Base-by-base conservation (phyloP, 2,329 filamentous ascomycete species). In the Fusarium clavum region DNA sequence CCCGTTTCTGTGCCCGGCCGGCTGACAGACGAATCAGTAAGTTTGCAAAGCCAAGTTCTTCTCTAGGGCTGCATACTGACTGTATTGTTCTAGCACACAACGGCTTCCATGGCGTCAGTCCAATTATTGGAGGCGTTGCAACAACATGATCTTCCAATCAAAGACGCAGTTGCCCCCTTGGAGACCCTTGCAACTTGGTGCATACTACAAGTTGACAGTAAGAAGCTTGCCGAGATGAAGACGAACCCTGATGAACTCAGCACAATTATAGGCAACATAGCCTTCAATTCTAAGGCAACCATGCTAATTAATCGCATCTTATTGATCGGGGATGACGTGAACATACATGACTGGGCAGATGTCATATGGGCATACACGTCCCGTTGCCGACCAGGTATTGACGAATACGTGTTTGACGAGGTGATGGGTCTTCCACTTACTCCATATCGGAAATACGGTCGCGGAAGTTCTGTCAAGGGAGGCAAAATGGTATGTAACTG, bases 21-120 rank as follows among this genome's bases (percentile, higher is more conserved):
- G 7, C 52, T 58, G 13, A 58, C 55, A 11, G 55, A 58, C 11
- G 55, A 58, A 44, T 58, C 47, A 8, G 55, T 58, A 3, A 54
- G 34, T 12, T 12, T 29, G 10, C 27, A 25, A 11, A 29, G 27
- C 5, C 3, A 29, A 29, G 3, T 29, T 29, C 4, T 29, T 29
- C 27, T 29, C 4, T 29, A 12, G 27, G 12, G 24, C 24, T 25
- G 6, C 6, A 25, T 25, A 29, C 27, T 29, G 4, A 29, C 10
- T 29, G 5, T 29, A 29, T 16, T 24, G 9, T 48, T 48, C n/a
- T 48, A 48, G 46, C 46, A 48, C 27, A 48, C 27, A 48, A 48
- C 46, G 6, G 46, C n/a, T 22, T 22, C 46, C 1, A 48, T 48
- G 27, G 46, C 46, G 8, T 48, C 27, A 10, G 46, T 48, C n/a